Evolutionary conservation across 2,329 filamentous ascomycete genomes (phyloP).

Genomic region (Harringtonia aguacate): DNA sequence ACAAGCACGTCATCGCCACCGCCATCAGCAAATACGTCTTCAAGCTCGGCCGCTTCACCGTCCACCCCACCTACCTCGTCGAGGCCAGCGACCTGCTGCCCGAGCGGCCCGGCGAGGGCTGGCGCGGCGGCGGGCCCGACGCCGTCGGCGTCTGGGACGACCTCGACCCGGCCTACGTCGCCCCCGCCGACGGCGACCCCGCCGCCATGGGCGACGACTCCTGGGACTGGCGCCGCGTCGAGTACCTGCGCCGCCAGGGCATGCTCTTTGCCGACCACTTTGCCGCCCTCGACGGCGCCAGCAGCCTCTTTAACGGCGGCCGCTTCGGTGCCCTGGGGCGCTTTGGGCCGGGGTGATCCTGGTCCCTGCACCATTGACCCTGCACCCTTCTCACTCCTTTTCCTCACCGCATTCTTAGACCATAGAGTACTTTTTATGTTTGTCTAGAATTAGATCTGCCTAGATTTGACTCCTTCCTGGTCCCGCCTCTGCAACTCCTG

Average conservation of each 20-base stretch:
- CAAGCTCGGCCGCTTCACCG: constrained; percentile 71
- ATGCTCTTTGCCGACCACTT: constrained; percentile 45
- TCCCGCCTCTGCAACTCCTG: too few species aligned
- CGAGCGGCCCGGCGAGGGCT: constrained; percentile 51
- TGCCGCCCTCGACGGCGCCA: constrained; percentile 42
- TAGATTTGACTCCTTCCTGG: too few species aligned
- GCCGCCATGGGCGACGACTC: constrained; percentile 23
- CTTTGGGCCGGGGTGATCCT: constrained; percentile 21
- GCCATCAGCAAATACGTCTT: constrained; percentile 73
- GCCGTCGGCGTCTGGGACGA: constrained; percentile 29
- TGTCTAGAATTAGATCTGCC: background rate
- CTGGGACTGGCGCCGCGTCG: constrained; percentile 50
- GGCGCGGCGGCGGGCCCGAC: constrained; percentile 29
- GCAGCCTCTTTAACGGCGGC: constrained; percentile 42
- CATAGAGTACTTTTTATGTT: too few species aligned
- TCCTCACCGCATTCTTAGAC: background rate
- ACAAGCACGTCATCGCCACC: constrained; percentile 59
- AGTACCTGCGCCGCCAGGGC: constrained; percentile 43
- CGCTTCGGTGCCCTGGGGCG: constrained; percentile 38
- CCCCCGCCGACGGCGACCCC: constrained; percentile 22
- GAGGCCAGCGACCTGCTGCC: constrained; percentile 65
- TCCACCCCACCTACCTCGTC: constrained; percentile 70
- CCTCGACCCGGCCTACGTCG: constrained; percentile 26
- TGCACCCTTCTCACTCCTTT: too few species aligned
- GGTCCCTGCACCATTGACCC: background rate